Base-by-base conservation (phyloP, 2,329 filamentous ascomycete species). In the Daldinia eschscholtzii region DNA sequence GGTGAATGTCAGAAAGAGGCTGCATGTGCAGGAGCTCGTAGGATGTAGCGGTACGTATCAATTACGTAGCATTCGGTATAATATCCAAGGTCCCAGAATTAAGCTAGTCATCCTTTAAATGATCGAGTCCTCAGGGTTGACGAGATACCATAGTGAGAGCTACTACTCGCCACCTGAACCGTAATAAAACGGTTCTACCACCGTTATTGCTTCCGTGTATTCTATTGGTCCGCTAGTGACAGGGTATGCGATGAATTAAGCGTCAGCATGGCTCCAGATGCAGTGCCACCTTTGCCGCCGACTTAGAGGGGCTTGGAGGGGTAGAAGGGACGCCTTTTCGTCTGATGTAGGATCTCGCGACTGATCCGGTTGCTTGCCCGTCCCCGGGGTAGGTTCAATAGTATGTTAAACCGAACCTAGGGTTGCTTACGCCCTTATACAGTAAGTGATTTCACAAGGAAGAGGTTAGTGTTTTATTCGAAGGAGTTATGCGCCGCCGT, bases 181-280 rank as follows among this genome's bases (percentile, higher is more conserved):
- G 44, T 48, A 48, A 28, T 9, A 18, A 23, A 28, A 48, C 44
- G 23, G 44, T 26, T 10, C 9, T 10, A 10, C 4, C 9, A 33
- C 6, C 30, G 30, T 6, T 33, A 6, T 33, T 33, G 30, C 9
- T 33, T 10, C 30, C 6, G 30, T 6, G 30, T 13, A 6, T 48
- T 48, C 20, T 48, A 48, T 48, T 48, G 44, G 44, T 15, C 23
- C 6, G 23, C 2, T 28, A 9, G 23, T 28, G 12, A n/a, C 15
- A 23, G 44, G 3, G 44, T 18, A 12, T 15, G 28, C 28, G 20
- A 20, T 44, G 23, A 48, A 28, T 28, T 48, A 28, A 48, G 44
- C 44, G 44, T 48, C 44, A 48, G 44, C 44, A n/a, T 48, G 44
- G 44, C 44, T 48, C 44, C 44, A 48, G 44, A 48, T 28, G 44